Base-by-base conservation (phyloP, 345 rosid species). In the Boechera retrofracta region DNA sequence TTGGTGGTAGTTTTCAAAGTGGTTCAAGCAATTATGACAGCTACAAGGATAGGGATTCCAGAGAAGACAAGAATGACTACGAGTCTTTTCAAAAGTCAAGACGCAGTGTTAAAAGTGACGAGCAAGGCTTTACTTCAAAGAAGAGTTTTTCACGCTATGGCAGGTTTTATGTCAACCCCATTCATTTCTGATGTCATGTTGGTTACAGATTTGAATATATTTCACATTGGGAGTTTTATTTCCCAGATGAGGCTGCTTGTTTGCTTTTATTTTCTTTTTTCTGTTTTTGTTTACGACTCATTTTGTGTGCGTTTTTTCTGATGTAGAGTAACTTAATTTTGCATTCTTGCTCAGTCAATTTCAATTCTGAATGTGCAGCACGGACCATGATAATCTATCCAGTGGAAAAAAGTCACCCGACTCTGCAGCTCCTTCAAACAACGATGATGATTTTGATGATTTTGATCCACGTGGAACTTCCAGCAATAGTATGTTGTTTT, bases 381-480 rank as follows among this genome's bases (percentile, higher is more conserved):
- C 87, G 77, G 90, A 85, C 76, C 82, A 88, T 71, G 88, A 77
- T 52, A 83, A 80, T 65, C 72, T 59, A 57, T 76, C 81, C 21
- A 52, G 64, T 73, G 71, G 86, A 38, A 80, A 89, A 71, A 91
- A 82, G 75, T 70, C 84, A 35, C 74, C 89, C 10, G 81, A 77
- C 67, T 77, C 89, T 13, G 84, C 68, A 57, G 77, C 55, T 74
- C 85, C 87, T 75, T 79, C 89, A 44, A 88, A 79, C 78, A 74
- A 72, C 52, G 91, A 85, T 32, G 88, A 89, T 33, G 93, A 89
- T 41, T 84, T 88, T 69, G 97, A 93, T 83, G 98, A 94, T 86
- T 95, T 95, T 69, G 94, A 93, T 87, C 99, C 98, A 51, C 92
- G 98, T 55, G 98, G 95, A 84, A 89, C 86, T 52, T 87, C 89